Evolutionary conservation across 208 protist species (phyloP), one percentile per base, ranked within the genome.

Genomic region (Herpetomonas muscarum): DNA sequence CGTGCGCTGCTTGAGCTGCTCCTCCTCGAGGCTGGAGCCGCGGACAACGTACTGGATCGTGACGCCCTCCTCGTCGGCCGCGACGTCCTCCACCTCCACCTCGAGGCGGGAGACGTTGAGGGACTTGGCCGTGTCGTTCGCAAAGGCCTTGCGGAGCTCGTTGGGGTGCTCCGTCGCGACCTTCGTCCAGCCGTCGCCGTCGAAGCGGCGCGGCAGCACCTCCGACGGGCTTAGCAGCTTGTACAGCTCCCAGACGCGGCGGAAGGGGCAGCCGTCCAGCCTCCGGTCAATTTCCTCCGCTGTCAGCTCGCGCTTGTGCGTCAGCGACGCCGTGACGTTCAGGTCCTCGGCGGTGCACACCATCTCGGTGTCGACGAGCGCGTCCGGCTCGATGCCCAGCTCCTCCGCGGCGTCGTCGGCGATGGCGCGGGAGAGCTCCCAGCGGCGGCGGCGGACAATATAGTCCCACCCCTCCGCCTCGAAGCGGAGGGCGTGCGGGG

Each of bases 401-500:
- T 63, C 70, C 19, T 60, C 53, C 17, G 62, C 67, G 9, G 67
- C 55, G 50, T 74, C 76, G 17, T 55, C 44, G 25, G 47, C 39
- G 1, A 79, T 28, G 17, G 68, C 77, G 17, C 50, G 47, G 39
- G 52, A 37, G 51, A 84, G 53, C 26, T 73, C 64, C 25, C 56
- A 31, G 22, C 30, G 49, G 29, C 44, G 21, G 39, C 31, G 31
- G 44, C 63, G 55, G 42, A 79, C 24, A 37, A 79, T 60, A 46
- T 73, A 72, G 44, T 69, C 68, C 65, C 58, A 73, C 17, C 46
- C 55, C 28, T 45, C 60, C 10, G 57, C 74, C 55, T 77, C 69
- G 49, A 76, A 81, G 55, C 55, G 26, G 17, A 75, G 7, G 9
- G 63, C 32, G 67, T 74, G 65, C 13, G 59, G 31, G 1, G 74